Evolutionary conservation across 2,329 filamentous ascomycete species (phyloP), one percentile per base, ranked within the genome.

Genomic region (Aschersonia sp.): DNA sequence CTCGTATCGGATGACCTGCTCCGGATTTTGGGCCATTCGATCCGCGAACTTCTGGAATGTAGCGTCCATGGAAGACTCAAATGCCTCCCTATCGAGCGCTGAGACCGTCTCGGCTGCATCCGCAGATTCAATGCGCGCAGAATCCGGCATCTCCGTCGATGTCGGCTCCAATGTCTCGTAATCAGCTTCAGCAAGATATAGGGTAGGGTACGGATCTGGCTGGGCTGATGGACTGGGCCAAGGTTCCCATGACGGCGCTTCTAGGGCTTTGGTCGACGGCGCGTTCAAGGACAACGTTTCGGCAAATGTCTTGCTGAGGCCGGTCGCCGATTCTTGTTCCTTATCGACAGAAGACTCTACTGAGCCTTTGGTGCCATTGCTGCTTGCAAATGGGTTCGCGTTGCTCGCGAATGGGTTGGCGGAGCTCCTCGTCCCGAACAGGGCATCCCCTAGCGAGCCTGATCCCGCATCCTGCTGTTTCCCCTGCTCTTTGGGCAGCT

Each of bases 111-210:
- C 65, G 2, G 63, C 54, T 20, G 65, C 62, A 48, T 68, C 66
- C 1, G 61, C 60, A n/a, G 65, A 64, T 45, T 67, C 64, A 12
- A 67, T 54, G 7, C 69, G 66, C 10, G 71, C 65, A 49, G 75
- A 70, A 10, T 68, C 68, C 51, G 70, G 71, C 38, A 73, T 73
- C 43, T 75, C 73, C 2, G 54, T 51, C 0, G 75, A 74, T 2
- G 60, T 70, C 57, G 54, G 80, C 52, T 87, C 86, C 30, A 97
- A 76, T 4, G 84, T 85, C 65, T 98, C 92, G 66, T 87, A 94
- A 59, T 95, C 91, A 46, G 91, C 91, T 56, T 97, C 92, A 46
- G 83, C 73, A 43, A 91, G 79, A 68, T 88, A 86, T 59, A 84
- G 85, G 31, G 76, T 68, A 1, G 87, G 84, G 65, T 89, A 97